Conservation (phyloP, 139 green algal genomes). For the Zygnema cylindricum region DNA sequence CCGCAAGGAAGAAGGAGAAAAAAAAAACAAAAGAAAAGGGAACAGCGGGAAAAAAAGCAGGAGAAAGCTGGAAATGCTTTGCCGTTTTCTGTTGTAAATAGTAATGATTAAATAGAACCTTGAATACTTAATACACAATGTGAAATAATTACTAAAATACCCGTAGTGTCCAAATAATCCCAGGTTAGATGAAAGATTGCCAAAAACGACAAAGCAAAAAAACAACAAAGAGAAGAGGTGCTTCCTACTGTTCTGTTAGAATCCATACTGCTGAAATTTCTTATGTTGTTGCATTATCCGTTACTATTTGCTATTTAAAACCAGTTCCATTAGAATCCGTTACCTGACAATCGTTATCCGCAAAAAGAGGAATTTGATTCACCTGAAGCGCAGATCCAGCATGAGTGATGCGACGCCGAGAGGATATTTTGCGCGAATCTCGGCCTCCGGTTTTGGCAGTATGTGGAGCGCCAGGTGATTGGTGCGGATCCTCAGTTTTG, state of each 20-base stretch:
- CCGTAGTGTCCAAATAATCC: too few relatives aligned
- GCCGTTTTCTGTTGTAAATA: too few relatives aligned
- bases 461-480: slow-evolving; percentile 39
- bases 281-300: background rate
- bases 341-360: background rate
- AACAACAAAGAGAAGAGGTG: background rate
- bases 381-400: slow-evolving; percentile 47
- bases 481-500: slow-evolving; percentile 25
- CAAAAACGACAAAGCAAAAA: too few relatives aligned
- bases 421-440: slow-evolving; percentile 40
- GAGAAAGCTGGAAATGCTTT: too few relatives aligned
- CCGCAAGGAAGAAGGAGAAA: too few relatives aligned
- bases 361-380: background rate
- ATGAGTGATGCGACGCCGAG: slow-evolving; percentile 20
- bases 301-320: background rate
- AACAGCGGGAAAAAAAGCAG: too few relatives aligned
- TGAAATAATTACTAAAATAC: too few relatives aligned
- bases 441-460: slow-evolving; percentile 46
- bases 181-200: too few relatives aligned
- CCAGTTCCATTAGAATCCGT: slow-evolving; percentile 1
- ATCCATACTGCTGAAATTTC: background rate
- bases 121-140: too few relatives aligned
- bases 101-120: too few relatives aligned
- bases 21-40: too few relatives aligned
- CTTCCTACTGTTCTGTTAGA: background rate